phyloP scores from a whole-genome alignment of 306 rosid species.

The Glycine tomentella region DNA sequence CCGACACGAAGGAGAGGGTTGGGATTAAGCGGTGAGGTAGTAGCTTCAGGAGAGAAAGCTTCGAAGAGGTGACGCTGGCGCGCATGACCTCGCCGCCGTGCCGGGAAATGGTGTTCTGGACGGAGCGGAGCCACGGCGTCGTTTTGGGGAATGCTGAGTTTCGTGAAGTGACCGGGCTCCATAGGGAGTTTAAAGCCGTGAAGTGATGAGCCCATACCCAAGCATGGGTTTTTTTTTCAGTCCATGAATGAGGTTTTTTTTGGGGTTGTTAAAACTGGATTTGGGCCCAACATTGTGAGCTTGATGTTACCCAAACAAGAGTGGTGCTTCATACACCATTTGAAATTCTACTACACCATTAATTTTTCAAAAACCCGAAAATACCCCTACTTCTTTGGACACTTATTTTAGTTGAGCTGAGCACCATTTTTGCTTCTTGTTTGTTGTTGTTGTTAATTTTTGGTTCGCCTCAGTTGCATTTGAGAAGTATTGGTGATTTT shows the following conservation, averaged over 20 bases:
- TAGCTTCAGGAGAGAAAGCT: conserved; percentile 44
- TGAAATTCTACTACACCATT: no score
- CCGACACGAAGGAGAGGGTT: conserved; percentile 44
- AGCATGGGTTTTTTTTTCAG: no score
- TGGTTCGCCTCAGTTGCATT: no score
- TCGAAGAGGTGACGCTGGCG: conserved; percentile 13
- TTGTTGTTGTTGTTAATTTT: no score
- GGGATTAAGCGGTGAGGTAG: conserved; percentile 35
- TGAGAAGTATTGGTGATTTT: no score
- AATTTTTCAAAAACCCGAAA: no score
- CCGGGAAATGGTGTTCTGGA: conserved; percentile 8
- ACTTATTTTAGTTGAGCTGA: no score
- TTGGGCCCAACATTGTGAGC: not conserved
- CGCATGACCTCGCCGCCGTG: conserved; percentile 46
- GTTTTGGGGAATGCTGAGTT: not conserved
- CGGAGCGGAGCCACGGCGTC: conserved; percentile 15
- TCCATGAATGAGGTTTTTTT: not conserved
- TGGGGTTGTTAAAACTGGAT: not conserved
- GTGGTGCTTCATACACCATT: no score
- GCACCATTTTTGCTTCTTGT: no score
- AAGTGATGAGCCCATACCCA: not conserved
- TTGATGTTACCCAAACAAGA: not conserved
- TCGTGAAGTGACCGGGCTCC: not conserved
- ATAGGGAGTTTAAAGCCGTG: no score
- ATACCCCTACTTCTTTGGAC: no score